phyloP scores from a whole-genome alignment of 495 filamentous ascomycete genomes.

The Trichoderma virens region DNA sequence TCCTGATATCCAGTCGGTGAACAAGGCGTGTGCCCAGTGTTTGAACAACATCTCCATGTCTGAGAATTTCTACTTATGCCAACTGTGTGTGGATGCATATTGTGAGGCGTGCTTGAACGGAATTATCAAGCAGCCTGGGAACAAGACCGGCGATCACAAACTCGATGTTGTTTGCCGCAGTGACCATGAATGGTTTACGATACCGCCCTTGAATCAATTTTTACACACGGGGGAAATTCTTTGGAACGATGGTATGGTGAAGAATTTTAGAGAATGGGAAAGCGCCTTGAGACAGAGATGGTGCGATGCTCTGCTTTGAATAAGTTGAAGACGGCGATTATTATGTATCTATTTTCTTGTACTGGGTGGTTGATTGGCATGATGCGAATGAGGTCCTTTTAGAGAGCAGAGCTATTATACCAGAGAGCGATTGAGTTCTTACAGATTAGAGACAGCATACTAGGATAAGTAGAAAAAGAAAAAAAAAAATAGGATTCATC shows the following conservation, averaged over 20 bases:
- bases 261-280: constrained; percentile 7
- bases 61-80: background rate
- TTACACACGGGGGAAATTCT: constrained; percentile 11
- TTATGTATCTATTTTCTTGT: no score
- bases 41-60: background rate
- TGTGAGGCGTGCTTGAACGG: background rate
- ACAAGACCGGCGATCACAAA: background rate
- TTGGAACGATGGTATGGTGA: background rate
- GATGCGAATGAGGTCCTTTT: no score
- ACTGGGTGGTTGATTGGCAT: no score
- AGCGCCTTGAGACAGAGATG: constrained; percentile 4
- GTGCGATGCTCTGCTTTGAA: background rate
- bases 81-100: constrained; percentile 1
- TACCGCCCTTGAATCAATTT: constrained; percentile 7
- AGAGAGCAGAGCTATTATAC: no score
- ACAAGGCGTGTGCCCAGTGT: constrained; percentile 9
- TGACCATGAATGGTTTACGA: constrained; percentile 11
- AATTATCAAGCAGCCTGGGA: background rate
- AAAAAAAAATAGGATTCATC: background rate
- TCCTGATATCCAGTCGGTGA: constrained; percentile 6
- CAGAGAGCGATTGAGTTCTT: no score
- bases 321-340: no score
- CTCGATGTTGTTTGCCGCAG: background rate
- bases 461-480: no score
- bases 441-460: no score